These are phyloP conservation scores for Tephrocybe rancida DNA, from an alignment of 768 basidiomycete genomes.

Conservation along the genomic window DNA sequence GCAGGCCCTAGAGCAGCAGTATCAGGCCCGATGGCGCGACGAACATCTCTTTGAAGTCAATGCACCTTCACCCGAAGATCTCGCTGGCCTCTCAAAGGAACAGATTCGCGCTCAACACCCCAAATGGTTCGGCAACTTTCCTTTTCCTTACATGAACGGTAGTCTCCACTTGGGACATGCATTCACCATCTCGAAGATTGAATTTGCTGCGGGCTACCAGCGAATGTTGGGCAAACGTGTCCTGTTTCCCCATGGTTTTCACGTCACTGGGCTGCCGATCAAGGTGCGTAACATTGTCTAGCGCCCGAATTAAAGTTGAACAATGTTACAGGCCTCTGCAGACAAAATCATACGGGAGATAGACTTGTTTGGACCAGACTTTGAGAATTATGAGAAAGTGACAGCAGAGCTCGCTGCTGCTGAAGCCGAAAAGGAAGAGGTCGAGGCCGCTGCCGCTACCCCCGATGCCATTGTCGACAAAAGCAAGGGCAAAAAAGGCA, in stretches of 20 bases:
- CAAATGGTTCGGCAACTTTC: slow-evolving; percentile 98
- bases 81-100: slow-evolving; percentile 60
- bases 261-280: slow-evolving; percentile 99
- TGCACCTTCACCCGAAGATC: slow-evolving; percentile 72
- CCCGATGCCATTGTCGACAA: slow-evolving; percentile 50
- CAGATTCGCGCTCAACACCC: slow-evolving; percentile 79
- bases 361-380: slow-evolving; percentile 91
- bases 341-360: slow-evolving; percentile 99
- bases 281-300: slow-evolving; percentile 65
- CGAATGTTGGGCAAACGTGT: slow-evolving; percentile 93
- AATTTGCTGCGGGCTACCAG: slow-evolving; percentile 95
- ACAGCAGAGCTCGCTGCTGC: slow-evolving; percentile 46
- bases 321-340: slow-evolving; percentile 73
- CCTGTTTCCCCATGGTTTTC: slow-evolving; percentile 96
- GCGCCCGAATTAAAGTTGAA: neutral
- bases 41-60: slow-evolving; percentile 83
- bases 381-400: slow-evolving; percentile 65
- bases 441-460: slow-evolving; percentile 34
- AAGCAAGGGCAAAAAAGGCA: slow-evolving; percentile 93
- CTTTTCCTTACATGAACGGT: slow-evolving; percentile 98
- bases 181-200: slow-evolving; percentile 97
- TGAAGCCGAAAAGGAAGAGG: slow-evolving; percentile 46
- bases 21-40: slow-evolving; percentile 80
- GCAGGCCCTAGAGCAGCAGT: slow-evolving; percentile 78
- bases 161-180: slow-evolving; percentile 96